Base-by-base conservation (phyloP, 148 eudicot genomes). In the Vaccinium corymbosum region DNA sequence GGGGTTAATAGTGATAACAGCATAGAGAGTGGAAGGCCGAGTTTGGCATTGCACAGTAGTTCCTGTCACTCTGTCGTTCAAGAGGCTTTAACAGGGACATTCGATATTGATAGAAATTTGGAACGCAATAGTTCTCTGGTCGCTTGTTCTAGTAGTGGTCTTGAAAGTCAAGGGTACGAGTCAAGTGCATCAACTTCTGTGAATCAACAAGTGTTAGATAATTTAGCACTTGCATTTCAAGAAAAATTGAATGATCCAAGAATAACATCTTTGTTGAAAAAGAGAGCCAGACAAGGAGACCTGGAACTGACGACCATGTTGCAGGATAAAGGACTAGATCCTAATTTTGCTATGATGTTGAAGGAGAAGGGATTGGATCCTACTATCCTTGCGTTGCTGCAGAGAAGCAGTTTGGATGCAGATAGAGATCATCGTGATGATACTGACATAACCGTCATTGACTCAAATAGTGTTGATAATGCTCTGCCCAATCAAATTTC, bases 371-470 rank as follows among this genome's bases (percentile, higher is more conserved):
- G 93, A 50, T 88, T 94, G 88, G 99, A 97, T 87, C 99, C 99
- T 82, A 93, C 92, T 84, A 95, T 97, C 87, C 94, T 97, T 57
- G 98, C 98, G 25, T 88, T 97, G 87, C 92, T 97, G 83, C 99
- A 97, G 84, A 92, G 99, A 89, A 93, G 99, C 88, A 97, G 99
- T 92, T 91, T 97, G 89, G 99, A 97, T 94, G 99, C 99, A 80
- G 99, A 97, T 93, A 92, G 99, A 88, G 97, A 94, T 88, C 97
- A 94, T 81, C 92, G 89, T 86, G 98, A 97, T 84, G 91, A 93
- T 85, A 91, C 94, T 13, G 94, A 94, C 80, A 72, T 89, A 55
- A 90, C 92, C 35, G 64, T 94, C 59, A 83, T 84, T 75, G 97
- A 97, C 80, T 88, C 95, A 9, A 93, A 87, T 83, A 94, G 94